phyloP scores from a whole-genome alignment of 805 yeast species.

The Candida vaughaniae region DNA sequence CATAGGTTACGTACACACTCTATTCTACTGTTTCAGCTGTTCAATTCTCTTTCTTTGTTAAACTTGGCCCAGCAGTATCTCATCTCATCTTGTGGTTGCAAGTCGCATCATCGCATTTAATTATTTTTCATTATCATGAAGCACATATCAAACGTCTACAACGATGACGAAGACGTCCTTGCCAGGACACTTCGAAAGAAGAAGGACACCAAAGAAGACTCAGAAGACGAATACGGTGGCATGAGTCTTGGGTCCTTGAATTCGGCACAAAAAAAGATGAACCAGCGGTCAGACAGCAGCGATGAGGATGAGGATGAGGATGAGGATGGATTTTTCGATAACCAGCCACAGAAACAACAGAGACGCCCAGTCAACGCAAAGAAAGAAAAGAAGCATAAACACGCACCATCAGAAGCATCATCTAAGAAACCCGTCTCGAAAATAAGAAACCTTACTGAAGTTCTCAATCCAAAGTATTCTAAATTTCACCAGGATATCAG shows the following conservation, averaged over 20 bases:
- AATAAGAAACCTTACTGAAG: conserved; percentile 74
- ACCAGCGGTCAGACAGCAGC: conserved; percentile 1
- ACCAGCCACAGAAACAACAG: neutral
- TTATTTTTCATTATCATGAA: conserved; percentile 2
- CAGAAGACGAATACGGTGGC: conserved; percentile 50
- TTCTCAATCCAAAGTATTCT: conserved; percentile 40
- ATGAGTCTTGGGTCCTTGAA: conserved; percentile 67
- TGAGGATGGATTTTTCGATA: conserved; percentile 4
- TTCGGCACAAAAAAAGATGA: conserved; percentile 46
- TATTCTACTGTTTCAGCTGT: too few species aligned
- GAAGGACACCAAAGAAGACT: neutral
- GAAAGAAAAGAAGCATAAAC: conserved; percentile 53
- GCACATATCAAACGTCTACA: conserved; percentile 1
- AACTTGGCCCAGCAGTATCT: too few species aligned
- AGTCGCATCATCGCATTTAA: neutral
- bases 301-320: conserved; percentile 18
- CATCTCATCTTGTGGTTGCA: neutral
- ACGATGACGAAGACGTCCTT: conserved; percentile 17
- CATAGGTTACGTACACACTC: too few species aligned
- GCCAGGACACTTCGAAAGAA: conserved; percentile 3
- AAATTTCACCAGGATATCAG: conserved; percentile 75
- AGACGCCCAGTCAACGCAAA: neutral
- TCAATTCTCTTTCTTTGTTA: too few species aligned
- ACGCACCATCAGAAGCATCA: conserved; percentile 83
- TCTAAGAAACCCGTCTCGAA: conserved; percentile 68